Percentiles rank a stretch among this genome's conserved stretches.
Evolutionary conservation across 2,329 filamentous ascomycete species (phyloP).

Genomic region (Diaporthe sp.): DNA sequence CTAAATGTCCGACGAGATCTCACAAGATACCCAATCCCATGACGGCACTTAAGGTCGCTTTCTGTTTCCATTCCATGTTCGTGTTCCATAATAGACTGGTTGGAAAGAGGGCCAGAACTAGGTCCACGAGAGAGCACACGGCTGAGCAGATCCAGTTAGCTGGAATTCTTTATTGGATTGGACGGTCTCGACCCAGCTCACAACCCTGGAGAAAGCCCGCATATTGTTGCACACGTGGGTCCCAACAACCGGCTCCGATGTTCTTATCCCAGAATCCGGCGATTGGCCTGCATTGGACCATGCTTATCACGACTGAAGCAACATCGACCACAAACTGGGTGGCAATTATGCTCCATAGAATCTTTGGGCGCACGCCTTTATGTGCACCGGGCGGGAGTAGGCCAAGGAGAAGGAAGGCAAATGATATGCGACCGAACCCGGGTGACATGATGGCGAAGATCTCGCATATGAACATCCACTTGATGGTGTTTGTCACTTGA

Average conservation of each 20-base stretch:
- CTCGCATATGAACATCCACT: conserved; percentile 41
- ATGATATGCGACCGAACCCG: conserved; percentile 40
- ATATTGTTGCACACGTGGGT: conserved; percentile 36
- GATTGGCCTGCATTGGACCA: conserved; percentile 39
- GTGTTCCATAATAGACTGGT: conserved; percentile 40
- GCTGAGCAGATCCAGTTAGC: conserved; percentile 20
- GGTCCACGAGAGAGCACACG: conserved; percentile 39
- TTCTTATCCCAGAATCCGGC: conserved; percentile 37
- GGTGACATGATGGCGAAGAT: conserved; percentile 39
- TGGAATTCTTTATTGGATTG: neutral
- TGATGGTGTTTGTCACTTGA: conserved; percentile 35
- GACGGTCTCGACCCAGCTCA: conserved; percentile 9
- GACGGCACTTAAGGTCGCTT: conserved; percentile 34
- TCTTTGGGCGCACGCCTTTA: conserved; percentile 10
- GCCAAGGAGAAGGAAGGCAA: conserved; percentile 38
- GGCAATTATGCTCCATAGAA: conserved; percentile 41
- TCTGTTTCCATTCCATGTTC: conserved; percentile 39
- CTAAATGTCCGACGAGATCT: neutral
- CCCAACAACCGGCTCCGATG: conserved; percentile 35
- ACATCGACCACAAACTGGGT: conserved; percentile 39
- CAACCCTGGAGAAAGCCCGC: conserved; percentile 41
- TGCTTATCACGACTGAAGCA: conserved; percentile 38
- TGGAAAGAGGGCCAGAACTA: conserved; percentile 40
- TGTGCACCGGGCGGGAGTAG: conserved; percentile 31
- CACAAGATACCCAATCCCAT: conserved; percentile 41